Percentiles rank a stretch among this genome's conserved stretches.
phyloP scores from a whole-genome alignment of 169 alveolate species.

The Condylostoma magnum region DNA sequence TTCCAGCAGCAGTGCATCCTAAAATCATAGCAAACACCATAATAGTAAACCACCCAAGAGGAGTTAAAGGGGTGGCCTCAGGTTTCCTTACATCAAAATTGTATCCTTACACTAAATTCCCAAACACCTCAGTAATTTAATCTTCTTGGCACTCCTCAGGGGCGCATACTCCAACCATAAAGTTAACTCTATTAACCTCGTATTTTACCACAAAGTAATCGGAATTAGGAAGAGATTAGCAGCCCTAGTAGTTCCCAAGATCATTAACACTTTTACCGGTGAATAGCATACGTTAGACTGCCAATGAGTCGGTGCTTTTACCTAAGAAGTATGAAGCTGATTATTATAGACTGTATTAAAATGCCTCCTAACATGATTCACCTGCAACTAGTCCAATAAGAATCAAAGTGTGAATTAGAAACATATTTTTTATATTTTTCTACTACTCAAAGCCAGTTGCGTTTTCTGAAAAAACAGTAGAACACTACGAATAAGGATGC shows the following conservation, averaged over 20 bases:
- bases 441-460: not conserved
- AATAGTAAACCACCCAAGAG: not conserved
- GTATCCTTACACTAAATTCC: not conserved
- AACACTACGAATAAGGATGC: not conserved
- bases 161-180: not conserved
- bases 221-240: not conserved
- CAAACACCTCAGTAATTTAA: not conserved
- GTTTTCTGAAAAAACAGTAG: not conserved
- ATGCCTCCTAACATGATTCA: no score
- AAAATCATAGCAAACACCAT: not conserved
- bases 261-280: conserved; percentile 11
- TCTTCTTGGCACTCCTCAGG: conserved; percentile 4
- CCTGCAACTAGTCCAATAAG: no score
- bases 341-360: no score
- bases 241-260: conserved; percentile 1
- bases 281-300: no score
- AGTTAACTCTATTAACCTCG: no score
- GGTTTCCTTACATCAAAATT: not conserved
- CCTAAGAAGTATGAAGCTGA: no score
- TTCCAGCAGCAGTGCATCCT: not conserved
- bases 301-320: no score
- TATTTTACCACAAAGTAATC: not conserved
- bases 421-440: no score
- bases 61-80: not conserved
- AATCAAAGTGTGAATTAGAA: no score